A percentile compares a stretch with the other conserved stretches of the same genome.
Evolutionary conservation across 371 early-diverging fungal species (phyloP).

Genomic region (Chytridium lagenaria): DNA sequence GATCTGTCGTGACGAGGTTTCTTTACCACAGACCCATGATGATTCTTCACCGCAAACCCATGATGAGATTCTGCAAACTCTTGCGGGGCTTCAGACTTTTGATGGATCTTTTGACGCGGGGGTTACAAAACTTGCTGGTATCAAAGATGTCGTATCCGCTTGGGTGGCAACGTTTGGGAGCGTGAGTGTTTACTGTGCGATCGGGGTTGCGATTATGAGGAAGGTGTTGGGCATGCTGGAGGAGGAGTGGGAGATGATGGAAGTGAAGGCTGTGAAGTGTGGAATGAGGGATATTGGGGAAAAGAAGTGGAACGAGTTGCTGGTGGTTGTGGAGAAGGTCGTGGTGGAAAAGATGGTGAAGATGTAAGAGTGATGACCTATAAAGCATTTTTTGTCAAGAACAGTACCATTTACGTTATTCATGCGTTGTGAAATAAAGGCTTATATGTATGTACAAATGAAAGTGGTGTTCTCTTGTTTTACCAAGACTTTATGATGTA

Average conservation of each 20-base stretch:
- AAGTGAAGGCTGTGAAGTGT: slow-evolving; percentile 7
- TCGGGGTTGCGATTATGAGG: neutral
- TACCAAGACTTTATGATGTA: too few species aligned
- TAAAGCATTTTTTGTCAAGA: too few species aligned
- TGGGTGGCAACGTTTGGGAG: neutral
- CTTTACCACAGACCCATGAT: too few species aligned
- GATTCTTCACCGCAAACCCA: too few species aligned
- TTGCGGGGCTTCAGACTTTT: slow-evolving; percentile 1
- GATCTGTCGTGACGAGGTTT: too few species aligned
- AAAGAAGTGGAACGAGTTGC: neutral
- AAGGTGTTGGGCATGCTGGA: neutral
- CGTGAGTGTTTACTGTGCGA: neutral
- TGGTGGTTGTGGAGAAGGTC: too few species aligned
- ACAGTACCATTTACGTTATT: too few species aligned
- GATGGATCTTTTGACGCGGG: neutral
- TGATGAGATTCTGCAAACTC: neutral
- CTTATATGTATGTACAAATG: too few species aligned
- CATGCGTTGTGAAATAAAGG: too few species aligned
- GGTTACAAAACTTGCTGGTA: neutral
- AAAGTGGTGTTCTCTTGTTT: too few species aligned
- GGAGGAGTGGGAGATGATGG: slow-evolving; percentile 19
- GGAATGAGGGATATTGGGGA: neutral
- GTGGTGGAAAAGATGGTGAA: too few species aligned
- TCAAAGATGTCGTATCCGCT: neutral
- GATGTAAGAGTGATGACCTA: too few species aligned